Base-by-base conservation (phyloP, 192 early-diverging fungal species). In the Diversispora eburnea region DNA sequence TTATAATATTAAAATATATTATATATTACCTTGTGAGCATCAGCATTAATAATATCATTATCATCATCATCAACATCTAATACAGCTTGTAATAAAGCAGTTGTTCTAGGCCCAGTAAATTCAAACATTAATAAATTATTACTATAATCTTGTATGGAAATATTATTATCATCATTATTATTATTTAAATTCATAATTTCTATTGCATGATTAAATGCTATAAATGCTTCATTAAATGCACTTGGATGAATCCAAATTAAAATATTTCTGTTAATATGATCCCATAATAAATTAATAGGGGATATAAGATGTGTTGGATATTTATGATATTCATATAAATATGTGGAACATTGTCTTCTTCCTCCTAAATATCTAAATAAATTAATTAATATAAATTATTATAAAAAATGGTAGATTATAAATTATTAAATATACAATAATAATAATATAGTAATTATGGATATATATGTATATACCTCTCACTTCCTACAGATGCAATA, bases 171-270 rank as follows among this genome's bases (percentile, higher is more conserved):
- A n/a, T n/a, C n/a, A n/a, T n/a, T 67, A 43, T 59, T 10, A 13
- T 75, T 39, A 17, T 49, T 15, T 52, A 66, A 62, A 13, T 51
- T 57, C 5, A 75, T 15, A 8, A 61, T 66, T 17, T 68, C 42
- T 12, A 80, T 60, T 4, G 84, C 65, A 13, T 64, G 65, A 63
- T 76, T 64, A 10, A 90, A 68, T 9, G 60, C 62, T 5, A 42
- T 8, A 39, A 82, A 58, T 25, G 85, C 85, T 39, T 84, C 77
- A 10, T 79, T 78, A 41, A 82, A 82, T 4, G 87, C 82, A 8
- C 90, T 84, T 3, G 94, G 94, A 63, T 95, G 95, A 39, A 93
- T 70, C 83, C 92, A 93, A 5, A 98, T 64, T 91, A 93, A 81
- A 49, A 80, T 79, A 15, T 68, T 45, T 43, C 77, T 80, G n/a